A percentile compares a stretch with the other conserved stretches of the same genome.
These are phyloP conservation scores for Xerocomus potaroensis DNA, from an alignment of 768 basidiomycete species.

Conservation along the genomic window DNA sequence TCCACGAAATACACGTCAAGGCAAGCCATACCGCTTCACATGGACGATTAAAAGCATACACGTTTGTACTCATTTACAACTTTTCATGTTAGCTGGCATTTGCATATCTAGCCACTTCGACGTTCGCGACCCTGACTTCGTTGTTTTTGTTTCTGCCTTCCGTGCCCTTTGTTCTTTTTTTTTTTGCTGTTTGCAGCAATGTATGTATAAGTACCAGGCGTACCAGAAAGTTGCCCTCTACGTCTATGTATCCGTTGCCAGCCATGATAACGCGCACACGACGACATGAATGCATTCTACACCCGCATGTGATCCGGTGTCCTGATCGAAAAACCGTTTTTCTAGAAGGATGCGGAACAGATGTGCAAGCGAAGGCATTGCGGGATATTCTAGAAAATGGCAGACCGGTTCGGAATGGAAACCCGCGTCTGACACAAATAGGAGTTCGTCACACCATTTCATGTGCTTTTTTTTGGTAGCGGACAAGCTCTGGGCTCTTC, in stretches of 20 bases:
- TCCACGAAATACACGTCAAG: conserved; percentile 1
- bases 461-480: too few relatives aligned
- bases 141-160: conserved; percentile 4
- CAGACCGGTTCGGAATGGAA: neutral
- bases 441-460: neutral
- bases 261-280: conserved; percentile 2
- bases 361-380: neutral
- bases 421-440: neutral
- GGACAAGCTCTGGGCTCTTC: too few relatives aligned
- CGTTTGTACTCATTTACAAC: conserved; percentile 18
- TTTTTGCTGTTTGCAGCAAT: conserved; percentile 15
- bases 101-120: conserved; percentile 29
- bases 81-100: conserved; percentile 15
- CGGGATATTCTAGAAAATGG: conserved; percentile 1
- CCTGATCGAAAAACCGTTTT: neutral
- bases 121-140: conserved; percentile 13
- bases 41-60: conserved; percentile 20
- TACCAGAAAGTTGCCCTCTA: conserved; percentile 25
- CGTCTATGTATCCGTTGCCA: conserved; percentile 20
- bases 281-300: conserved; percentile 3
- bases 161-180: neutral
- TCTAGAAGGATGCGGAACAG: conserved; percentile 9
- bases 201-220: conserved; percentile 34
- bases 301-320: conserved; percentile 3
- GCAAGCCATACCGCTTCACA: conserved; percentile 5